A percentile compares a stretch with the other conserved stretches of the same genome.
phyloP scores from a whole-genome alignment of 352 stramenopile genomes.

The Phytopythium helicoides region DNA sequence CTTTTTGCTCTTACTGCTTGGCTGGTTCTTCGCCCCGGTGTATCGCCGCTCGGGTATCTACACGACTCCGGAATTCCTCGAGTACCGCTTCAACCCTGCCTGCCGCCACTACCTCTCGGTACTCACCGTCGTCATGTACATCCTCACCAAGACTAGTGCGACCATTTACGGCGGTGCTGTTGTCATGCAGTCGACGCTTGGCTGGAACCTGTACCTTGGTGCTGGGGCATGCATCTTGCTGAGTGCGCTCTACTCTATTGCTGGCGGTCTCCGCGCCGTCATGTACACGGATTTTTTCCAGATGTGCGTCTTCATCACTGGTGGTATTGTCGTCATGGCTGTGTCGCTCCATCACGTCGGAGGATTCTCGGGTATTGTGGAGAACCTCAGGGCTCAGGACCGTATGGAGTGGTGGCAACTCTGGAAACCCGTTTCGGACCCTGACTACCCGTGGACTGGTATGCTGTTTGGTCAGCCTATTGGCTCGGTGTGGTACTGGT shows the following conservation, averaged over 20 bases:
- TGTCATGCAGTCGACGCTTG: constrained; percentile 55
- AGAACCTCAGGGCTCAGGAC: constrained; percentile 39
- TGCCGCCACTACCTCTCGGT: constrained; percentile 61
- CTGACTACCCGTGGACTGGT: constrained; percentile 67
- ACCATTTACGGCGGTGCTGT: constrained; percentile 68
- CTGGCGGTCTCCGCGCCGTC: constrained; percentile 54
- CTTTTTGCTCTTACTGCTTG: constrained; percentile 52
- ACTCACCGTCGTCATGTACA: constrained; percentile 62
- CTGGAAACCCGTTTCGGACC: constrained; percentile 47
- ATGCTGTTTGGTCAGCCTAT: constrained; percentile 67
- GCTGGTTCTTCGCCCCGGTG: constrained; percentile 63
- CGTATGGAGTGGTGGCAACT: constrained; percentile 48
- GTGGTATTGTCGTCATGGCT: constrained; percentile 53
- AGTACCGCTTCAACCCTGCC: constrained; percentile 43
- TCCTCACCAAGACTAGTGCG: constrained; percentile 64
- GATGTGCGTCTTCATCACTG: constrained; percentile 61
- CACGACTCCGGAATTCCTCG: constrained; percentile 50
- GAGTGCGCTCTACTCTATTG: constrained; percentile 58
- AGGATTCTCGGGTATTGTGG: constrained; percentile 45
- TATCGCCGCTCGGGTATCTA: constrained; percentile 57
- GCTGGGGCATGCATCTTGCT: constrained; percentile 48
- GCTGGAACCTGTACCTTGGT: constrained; percentile 56
- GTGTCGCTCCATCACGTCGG: constrained; percentile 56
- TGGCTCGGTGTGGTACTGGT: constrained; percentile 72
- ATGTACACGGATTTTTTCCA: constrained; percentile 77